Evolutionary conservation across 2,329 filamentous ascomycete genomes (phyloP).

Genomic region (Colletotrichum kahawae): DNA sequence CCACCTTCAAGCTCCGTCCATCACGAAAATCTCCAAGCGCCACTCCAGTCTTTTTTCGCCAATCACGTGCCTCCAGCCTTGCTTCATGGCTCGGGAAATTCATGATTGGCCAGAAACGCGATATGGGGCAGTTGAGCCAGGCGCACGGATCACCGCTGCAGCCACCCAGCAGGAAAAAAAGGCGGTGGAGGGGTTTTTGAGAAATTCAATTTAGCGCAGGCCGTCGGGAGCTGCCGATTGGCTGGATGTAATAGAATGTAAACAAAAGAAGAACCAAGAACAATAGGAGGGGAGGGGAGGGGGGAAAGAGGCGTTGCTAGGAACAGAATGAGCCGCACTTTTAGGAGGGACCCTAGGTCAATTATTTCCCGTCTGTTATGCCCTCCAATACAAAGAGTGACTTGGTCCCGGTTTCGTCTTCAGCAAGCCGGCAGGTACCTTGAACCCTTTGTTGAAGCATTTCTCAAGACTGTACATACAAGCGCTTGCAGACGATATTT

Average conservation of each 20-base stretch:
- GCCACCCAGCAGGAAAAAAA: not conserved
- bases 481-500: not conserved
- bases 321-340: not conserved
- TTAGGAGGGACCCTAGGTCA: not conserved
- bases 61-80: conserved; percentile 10
- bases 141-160: not conserved
- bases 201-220: not conserved
- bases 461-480: not conserved
- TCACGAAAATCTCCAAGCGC: conserved; percentile 2
- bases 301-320: not conserved
- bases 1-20: not conserved
- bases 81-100: not conserved
- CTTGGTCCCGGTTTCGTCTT: not conserved
- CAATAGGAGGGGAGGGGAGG: not conserved
- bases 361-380: not conserved
- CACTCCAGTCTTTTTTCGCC: not conserved
- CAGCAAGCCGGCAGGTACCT: conserved; percentile 6
- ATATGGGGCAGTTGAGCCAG: not conserved
- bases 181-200: not conserved
- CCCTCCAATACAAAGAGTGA: not conserved
- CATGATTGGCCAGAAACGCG: not conserved
- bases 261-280: conserved; percentile 6
- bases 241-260: not conserved
- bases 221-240: conserved; percentile 18
- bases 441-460: not conserved